phyloP scores from a whole-genome alignment of 2,329 filamentous ascomycete species.

The Diplodia sapinea region DNA sequence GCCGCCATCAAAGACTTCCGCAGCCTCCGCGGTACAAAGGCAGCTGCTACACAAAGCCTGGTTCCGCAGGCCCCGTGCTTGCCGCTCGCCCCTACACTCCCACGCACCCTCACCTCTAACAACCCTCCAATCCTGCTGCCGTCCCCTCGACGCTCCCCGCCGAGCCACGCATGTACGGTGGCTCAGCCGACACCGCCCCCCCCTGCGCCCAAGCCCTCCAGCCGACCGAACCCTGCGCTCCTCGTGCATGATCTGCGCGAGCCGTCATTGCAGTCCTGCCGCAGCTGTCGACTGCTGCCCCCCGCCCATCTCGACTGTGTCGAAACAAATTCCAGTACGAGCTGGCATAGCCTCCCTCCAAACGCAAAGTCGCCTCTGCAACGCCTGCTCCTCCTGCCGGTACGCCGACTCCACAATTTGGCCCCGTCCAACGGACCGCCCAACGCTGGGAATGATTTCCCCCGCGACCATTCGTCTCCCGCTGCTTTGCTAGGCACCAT shows the following conservation, averaged over 20 bases:
- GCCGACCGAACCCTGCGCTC: conserved; percentile 24
- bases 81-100: neutral
- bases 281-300: conserved; percentile 26
- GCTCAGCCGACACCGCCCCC: conserved; percentile 25
- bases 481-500: conserved; percentile 35
- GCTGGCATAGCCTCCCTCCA: conserved; percentile 7
- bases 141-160: conserved; percentile 3
- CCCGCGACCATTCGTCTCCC: conserved; percentile 4
- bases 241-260: conserved; percentile 27
- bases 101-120: neutral
- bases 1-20: conserved; percentile 20
- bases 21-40: conserved; percentile 17
- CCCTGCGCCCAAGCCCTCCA: conserved; percentile 22
- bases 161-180: conserved; percentile 26
- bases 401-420: conserved; percentile 21
- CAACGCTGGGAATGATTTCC: conserved; percentile 17
- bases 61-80: neutral
- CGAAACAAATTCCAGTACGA: conserved; percentile 23
- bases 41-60: conserved; percentile 11
- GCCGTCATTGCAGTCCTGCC: conserved; percentile 29
- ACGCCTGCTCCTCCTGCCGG: conserved; percentile 1
- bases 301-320: conserved; percentile 14
- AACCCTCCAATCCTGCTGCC: neutral
- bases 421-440: conserved; percentile 4
- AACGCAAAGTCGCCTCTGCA: conserved; percentile 3